A percentile compares a stretch with the other conserved stretches of the same genome.
phyloP scores from a whole-genome alignment of 805 yeast species.

The Spathaspora passalidarum region DNA sequence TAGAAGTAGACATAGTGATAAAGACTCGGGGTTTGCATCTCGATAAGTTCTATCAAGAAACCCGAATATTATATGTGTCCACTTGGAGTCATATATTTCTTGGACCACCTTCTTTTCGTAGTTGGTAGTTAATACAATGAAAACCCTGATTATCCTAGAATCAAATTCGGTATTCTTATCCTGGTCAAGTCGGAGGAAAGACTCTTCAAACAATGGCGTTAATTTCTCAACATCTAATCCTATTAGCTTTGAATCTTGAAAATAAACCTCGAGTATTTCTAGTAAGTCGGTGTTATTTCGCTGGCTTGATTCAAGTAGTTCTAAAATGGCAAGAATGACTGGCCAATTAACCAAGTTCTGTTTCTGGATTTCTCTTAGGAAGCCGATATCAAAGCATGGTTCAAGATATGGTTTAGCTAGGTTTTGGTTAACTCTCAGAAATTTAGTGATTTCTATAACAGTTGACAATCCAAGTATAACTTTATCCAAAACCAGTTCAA shows the following conservation, averaged over 20 bases:
- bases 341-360: not conserved
- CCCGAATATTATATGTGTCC: not conserved
- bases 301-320: not conserved
- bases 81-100: not conserved
- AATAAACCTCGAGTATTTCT: not conserved
- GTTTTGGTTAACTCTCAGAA: not conserved
- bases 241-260: not conserved
- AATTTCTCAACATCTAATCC: not conserved
- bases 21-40: not conserved
- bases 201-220: not conserved
- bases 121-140: slow-evolving; percentile 13
- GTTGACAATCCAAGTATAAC: not conserved
- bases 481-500: not conserved
- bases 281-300: not conserved
- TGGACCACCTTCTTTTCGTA: not conserved
- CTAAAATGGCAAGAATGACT: not conserved
- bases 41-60: not conserved
- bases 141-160: slow-evolving; percentile 7
- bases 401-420: not conserved
- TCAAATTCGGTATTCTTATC: not conserved
- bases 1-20: not conserved
- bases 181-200: not conserved
- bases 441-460: not conserved
- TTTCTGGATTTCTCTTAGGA: not conserved
- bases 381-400: not conserved